These are phyloP conservation scores for Pholiota molesta DNA, from an alignment of 768 basidiomycete species.

Conservation along the genomic window DNA sequence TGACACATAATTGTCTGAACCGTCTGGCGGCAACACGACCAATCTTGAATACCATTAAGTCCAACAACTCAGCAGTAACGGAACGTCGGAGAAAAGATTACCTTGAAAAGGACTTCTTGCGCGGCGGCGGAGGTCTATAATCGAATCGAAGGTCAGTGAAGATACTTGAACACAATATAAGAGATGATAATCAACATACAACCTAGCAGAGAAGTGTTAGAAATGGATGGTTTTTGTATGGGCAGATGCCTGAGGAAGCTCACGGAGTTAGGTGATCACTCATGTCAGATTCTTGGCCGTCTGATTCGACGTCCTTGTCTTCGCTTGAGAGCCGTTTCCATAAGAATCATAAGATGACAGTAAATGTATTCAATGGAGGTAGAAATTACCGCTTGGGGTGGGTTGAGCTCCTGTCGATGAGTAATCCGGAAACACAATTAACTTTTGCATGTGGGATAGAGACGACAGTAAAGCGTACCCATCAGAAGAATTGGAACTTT, in stretches of 20 bases:
- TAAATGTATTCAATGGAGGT: background rate
- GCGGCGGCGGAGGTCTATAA: background rate
- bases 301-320: background rate
- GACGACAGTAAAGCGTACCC: slow-evolving; percentile 1
- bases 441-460: background rate
- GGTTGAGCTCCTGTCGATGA: background rate
- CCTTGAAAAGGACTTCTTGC: slow-evolving; percentile 1
- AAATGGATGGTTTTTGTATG: background rate
- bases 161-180: background rate
- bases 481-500: slow-evolving; percentile 12
- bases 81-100: background rate
- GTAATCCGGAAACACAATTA: background rate
- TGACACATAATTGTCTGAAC: too few relatives aligned
- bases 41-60: background rate
- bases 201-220: background rate
- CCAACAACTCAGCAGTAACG: background rate
- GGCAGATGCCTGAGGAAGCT: background rate
- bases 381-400: background rate
- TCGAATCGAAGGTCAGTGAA: background rate
- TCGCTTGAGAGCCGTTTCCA: background rate
- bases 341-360: background rate
- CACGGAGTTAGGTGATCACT: slow-evolving; percentile 1
- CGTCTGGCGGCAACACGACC: slow-evolving; percentile 1
- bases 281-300: background rate
- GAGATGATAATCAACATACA: background rate